These are phyloP conservation scores for Hypocrella siamensis DNA, from an alignment of 2,329 filamentous ascomycete species.

Conservation along the genomic window DNA sequence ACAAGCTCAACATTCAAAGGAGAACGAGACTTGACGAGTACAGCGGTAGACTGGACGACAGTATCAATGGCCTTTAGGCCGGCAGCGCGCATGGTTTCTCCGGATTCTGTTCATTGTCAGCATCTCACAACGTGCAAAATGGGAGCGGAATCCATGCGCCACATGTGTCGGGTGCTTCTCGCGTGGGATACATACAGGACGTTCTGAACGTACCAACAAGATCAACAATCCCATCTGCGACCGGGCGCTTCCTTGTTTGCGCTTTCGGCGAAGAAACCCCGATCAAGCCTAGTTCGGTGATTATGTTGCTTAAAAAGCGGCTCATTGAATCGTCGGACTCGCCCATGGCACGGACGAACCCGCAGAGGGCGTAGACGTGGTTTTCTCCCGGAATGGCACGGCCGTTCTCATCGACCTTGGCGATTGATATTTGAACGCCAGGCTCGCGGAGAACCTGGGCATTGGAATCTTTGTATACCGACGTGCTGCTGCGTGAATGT, in stretches of 20 bases:
- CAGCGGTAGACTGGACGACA: slow-evolving; percentile 72
- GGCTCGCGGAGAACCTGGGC: too few species aligned
- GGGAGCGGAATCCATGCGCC: too few species aligned
- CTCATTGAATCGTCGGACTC: slow-evolving; percentile 96
- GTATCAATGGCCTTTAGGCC: slow-evolving; percentile 91
- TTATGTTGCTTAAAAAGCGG: too few species aligned
- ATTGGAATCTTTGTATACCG: too few species aligned
- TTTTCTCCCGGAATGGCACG: slow-evolving; percentile 87
- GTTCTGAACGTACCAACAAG: slow-evolving; percentile 59
- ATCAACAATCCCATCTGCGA: slow-evolving; percentile 94
- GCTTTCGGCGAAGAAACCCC: too few species aligned
- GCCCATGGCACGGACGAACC: slow-evolving; percentile 94
- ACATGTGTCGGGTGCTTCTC: too few species aligned
- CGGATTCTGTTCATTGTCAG: too few species aligned
- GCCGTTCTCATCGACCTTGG: slow-evolving; percentile 98
- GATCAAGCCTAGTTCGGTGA: too few species aligned
- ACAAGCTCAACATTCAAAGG: slow-evolving; percentile 70
- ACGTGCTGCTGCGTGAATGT: too few species aligned
- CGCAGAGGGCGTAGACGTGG: slow-evolving; percentile 93
- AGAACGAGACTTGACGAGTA: slow-evolving; percentile 80
- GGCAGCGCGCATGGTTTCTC: slow-evolving; percentile 94
- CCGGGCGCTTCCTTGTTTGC: too few species aligned
- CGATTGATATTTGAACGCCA: slow-evolving; percentile 95
- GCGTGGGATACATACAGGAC: too few species aligned
- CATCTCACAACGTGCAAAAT: too few species aligned